phyloP scores from a whole-genome alignment of 2,329 filamentous ascomycete species.

The Diaporthe longicolla region DNA sequence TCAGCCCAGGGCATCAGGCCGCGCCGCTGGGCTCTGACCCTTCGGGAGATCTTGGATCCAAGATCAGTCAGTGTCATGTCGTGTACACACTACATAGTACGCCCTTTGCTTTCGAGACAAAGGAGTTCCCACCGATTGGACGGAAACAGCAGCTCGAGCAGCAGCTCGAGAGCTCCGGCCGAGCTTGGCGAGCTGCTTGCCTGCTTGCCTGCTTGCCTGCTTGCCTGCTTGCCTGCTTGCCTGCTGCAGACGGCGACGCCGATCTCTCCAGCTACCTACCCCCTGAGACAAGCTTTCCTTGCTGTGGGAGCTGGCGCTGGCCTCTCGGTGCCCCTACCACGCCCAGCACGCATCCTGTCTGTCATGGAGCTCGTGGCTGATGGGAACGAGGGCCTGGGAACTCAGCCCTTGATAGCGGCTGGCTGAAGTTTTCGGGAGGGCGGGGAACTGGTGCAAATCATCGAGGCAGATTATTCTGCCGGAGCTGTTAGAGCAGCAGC shows the following conservation, averaged over 20 bases:
- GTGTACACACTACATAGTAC: background rate
- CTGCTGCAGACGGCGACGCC: constrained; percentile 41
- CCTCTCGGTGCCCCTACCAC: background rate
- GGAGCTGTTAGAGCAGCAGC: constrained; percentile 2
- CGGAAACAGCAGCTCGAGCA: constrained; percentile 27
- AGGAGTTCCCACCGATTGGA: constrained; percentile 28
- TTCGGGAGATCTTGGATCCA: constrained; percentile 22
- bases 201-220: too few species aligned
- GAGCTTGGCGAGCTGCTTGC: constrained; percentile 34
- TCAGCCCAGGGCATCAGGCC: background rate
- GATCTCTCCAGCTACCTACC: constrained; percentile 39
- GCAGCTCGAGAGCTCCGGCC: constrained; percentile 34
- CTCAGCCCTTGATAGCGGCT: background rate
- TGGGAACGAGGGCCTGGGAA: background rate
- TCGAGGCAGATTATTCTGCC: constrained; percentile 23
- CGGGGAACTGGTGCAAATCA: background rate
- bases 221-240: too few species aligned
- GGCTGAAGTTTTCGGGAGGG: background rate
- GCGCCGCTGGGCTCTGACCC: background rate
- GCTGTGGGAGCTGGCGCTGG: constrained; percentile 25
- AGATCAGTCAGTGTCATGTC: constrained; percentile 5
- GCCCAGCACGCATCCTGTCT: background rate
- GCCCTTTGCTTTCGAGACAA: constrained; percentile 21
- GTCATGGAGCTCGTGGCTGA: background rate
- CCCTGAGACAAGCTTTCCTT: constrained; percentile 39